A percentile compares a stretch with the other conserved stretches of the same genome.
phyloP scores from a whole-genome alignment of 2,329 filamentous ascomycete genomes.

The Myrmaecium sp. region DNA sequence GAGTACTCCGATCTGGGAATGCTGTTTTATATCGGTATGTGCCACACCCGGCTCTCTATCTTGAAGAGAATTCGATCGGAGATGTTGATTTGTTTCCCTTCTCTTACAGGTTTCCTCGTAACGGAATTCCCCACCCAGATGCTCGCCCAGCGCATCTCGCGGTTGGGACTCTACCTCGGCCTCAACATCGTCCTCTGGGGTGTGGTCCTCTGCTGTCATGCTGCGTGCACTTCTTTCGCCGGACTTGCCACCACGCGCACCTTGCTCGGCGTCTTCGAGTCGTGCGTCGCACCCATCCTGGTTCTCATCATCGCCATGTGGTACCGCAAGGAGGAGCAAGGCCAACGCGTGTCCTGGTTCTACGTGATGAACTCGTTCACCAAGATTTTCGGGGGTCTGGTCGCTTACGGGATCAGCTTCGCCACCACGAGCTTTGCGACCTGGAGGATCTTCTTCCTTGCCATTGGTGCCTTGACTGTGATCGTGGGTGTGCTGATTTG shows the following conservation, averaged over 20 bases:
- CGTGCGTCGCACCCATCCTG: constrained; percentile 17
- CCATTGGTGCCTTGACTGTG: constrained; percentile 23
- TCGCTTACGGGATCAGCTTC: constrained; percentile 9
- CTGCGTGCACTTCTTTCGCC: constrained; percentile 7
- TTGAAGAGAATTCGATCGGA: neutral
- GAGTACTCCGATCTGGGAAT: constrained; percentile 7
- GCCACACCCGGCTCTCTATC: neutral
- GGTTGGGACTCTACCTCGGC: constrained; percentile 9
- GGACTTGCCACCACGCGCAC: constrained; percentile 1
- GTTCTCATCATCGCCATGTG: constrained; percentile 7
- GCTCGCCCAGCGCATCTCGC: constrained; percentile 4
- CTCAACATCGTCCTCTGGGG: constrained; percentile 15
- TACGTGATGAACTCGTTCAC: constrained; percentile 7
- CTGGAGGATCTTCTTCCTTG: constrained; percentile 17
- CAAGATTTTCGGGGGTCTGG: constrained; percentile 10
- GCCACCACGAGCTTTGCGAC: constrained; percentile 6
- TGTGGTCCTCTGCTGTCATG: constrained; percentile 11
- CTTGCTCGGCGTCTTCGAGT: constrained; percentile 10
- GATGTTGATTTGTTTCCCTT: neutral
- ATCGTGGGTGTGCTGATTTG: constrained; percentile 12
- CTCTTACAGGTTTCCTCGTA: constrained; percentile 6
- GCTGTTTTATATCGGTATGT: constrained; percentile 7
- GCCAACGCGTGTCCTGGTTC: constrained; percentile 13
- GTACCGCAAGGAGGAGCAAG: constrained; percentile 6
- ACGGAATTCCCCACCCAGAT: constrained; percentile 6